Evolutionary conservation across 805 yeast species (phyloP).

Genomic region (Wickerhamomyces canadensis): DNA sequence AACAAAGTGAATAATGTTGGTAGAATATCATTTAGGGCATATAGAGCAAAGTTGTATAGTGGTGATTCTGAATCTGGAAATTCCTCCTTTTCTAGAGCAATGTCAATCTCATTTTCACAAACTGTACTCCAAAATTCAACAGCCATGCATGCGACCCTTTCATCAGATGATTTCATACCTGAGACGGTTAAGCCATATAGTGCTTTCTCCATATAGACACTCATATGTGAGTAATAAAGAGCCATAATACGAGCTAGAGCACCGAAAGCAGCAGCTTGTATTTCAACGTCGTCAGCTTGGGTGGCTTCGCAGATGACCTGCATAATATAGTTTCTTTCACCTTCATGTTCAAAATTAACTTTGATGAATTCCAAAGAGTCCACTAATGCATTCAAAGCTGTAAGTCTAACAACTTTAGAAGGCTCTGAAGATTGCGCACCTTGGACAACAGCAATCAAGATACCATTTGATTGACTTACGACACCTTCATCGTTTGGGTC

Average conservation of each 20-base stretch:
- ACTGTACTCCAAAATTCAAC: constrained; percentile 99
- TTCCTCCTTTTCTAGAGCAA: constrained; percentile 63
- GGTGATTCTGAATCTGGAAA: constrained; percentile 44
- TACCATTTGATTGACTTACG: constrained; percentile 82
- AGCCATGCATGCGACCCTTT: constrained; percentile 94
- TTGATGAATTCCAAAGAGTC: constrained; percentile 87
- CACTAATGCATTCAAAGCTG: constrained; percentile 89
- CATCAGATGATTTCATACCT: constrained; percentile 84
- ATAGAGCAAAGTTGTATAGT: constrained; percentile 76
- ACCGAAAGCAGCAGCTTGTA: constrained; percentile 94
- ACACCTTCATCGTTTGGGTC: constrained; percentile 72
- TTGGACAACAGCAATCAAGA: constrained; percentile 91
- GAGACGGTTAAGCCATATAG: constrained; percentile 81
- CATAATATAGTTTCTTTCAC: constrained; percentile 96
- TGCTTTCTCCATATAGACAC: constrained; percentile 96
- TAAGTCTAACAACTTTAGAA: constrained; percentile 66
- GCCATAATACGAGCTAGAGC: constrained; percentile 91
- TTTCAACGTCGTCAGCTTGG: constrained; percentile 74
- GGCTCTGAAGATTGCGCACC: constrained; percentile 88
- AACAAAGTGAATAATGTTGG: constrained; percentile 79
- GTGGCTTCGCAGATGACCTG: constrained; percentile 99
- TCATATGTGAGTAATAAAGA: constrained; percentile 83
- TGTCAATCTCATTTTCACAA: constrained; percentile 94
- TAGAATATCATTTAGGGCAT: constrained; percentile 77
- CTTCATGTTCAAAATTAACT: constrained; percentile 83